Evolutionary conservation across 1,139 yeast genomes (phyloP).

Genomic region (Suhomyces bribrorum): DNA sequence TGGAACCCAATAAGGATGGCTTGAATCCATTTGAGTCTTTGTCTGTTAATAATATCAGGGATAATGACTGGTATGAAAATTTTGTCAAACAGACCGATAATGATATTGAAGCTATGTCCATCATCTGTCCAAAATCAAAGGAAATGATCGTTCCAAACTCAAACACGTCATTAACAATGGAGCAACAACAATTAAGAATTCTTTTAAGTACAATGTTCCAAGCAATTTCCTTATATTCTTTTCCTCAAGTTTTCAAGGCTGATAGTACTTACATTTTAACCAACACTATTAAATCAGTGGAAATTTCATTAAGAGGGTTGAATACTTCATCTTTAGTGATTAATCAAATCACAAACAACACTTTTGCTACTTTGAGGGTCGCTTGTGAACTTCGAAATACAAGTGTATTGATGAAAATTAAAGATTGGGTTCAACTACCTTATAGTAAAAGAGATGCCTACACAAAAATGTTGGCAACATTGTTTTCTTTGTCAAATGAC

Average conservation of each 20-base stretch:
- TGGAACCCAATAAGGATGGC: conserved; percentile 11
- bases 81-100: conserved; percentile 24
- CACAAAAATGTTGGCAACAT: conserved; percentile 36
- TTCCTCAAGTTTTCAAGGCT: conserved; percentile 42
- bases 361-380: conserved; percentile 58
- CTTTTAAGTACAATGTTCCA: conserved; percentile 40
- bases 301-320: conserved; percentile 66
- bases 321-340: conserved; percentile 43
- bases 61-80: conserved; percentile 29
- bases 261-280: conserved; percentile 44
- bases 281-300: conserved; percentile 62
- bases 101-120: conserved; percentile 29
- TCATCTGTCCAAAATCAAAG: conserved; percentile 28
- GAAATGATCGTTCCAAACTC: conserved; percentile 26
- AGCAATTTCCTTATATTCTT: conserved; percentile 37
- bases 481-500: conserved; percentile 34
- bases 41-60: conserved; percentile 18
- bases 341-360: conserved; percentile 61
- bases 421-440: conserved; percentile 30
- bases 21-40: conserved; percentile 20
- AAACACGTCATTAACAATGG: conserved; percentile 12
- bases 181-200: conserved; percentile 30
- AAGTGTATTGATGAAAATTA: conserved; percentile 33
- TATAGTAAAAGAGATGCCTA: conserved; percentile 32
- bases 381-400: conserved; percentile 48